Evolutionary conservation across 305 asterid genomes (phyloP).

Genomic region (Fraxinus nigra): DNA sequence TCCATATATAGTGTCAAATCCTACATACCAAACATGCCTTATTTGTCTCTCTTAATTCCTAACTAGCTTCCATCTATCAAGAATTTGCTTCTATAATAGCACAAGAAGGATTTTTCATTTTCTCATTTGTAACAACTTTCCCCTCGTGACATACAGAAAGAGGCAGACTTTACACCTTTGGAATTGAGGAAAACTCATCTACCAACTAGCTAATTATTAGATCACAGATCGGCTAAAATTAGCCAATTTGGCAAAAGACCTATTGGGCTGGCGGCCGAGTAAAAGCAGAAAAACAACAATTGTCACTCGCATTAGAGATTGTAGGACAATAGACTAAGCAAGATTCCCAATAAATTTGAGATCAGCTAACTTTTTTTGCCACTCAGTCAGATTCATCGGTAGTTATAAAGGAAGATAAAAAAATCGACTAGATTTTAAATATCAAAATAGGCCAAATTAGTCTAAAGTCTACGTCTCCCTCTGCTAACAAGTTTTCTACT

Average conservation of each 20-base stretch:
- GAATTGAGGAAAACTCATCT: background rate
- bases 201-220: background rate
- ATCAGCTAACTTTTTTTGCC: background rate
- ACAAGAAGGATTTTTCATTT: background rate
- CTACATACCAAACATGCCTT: background rate
- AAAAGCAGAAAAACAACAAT: background rate
- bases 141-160: background rate
- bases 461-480: background rate
- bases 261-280: background rate
- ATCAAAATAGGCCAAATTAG: background rate
- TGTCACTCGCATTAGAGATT: background rate
- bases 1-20: background rate
- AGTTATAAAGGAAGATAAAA: background rate
- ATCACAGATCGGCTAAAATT: background rate
- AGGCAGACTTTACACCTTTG: background rate
- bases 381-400: background rate
- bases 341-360: background rate
- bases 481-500: background rate
- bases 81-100: background rate
- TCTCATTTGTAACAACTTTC: background rate
- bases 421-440: background rate
- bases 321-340: background rate
- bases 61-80: background rate
- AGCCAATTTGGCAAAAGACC: background rate
- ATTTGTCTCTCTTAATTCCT: no score